Percentiles rank a stretch among this genome's conserved stretches.
phyloP scores from a whole-genome alignment of 805 yeast species.

The Maudiozyma saulgeensis region DNA sequence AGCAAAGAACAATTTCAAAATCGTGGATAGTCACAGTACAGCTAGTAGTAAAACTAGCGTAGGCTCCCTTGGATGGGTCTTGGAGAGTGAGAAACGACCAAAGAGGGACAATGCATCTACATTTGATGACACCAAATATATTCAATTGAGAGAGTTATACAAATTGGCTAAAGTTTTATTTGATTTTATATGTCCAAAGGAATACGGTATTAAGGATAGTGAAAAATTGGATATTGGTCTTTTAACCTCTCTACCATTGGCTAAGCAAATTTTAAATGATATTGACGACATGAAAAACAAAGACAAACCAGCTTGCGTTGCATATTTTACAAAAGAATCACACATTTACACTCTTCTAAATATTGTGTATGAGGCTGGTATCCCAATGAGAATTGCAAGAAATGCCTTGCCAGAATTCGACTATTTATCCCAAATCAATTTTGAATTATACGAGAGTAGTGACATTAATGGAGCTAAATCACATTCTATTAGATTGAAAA shows the following conservation, averaged over 20 bases:
- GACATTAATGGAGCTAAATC: slow-evolving; percentile 65
- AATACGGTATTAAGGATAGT: slow-evolving; percentile 90
- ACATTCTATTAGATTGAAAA: slow-evolving; percentile 81
- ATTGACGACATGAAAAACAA: slow-evolving; percentile 68
- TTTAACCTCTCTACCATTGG: slow-evolving; percentile 85
- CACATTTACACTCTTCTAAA: slow-evolving; percentile 91
- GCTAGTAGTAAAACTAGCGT: slow-evolving; percentile 30
- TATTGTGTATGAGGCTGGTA: slow-evolving; percentile 80
- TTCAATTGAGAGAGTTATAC: slow-evolving; percentile 77
- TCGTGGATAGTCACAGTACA: slow-evolving; percentile 31
- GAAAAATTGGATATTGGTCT: slow-evolving; percentile 95
- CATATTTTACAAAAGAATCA: slow-evolving; percentile 92
- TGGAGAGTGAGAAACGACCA: slow-evolving; percentile 34
- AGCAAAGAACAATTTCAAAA: slow-evolving; percentile 68
- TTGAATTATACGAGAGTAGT: slow-evolving; percentile 81
- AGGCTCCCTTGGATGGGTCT: slow-evolving; percentile 69
- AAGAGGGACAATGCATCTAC: slow-evolving; percentile 30
- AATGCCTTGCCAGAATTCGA: slow-evolving; percentile 95
- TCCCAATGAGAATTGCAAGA: slow-evolving; percentile 92
- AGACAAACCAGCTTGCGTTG: slow-evolving; percentile 74
- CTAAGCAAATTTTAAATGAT: slow-evolving; percentile 76
- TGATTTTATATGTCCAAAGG: slow-evolving; percentile 97
- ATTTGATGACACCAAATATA: slow-evolving; percentile 74
- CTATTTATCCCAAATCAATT: slow-evolving; percentile 85
- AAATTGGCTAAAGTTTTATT: slow-evolving; percentile 84